phyloP scores from a whole-genome alignment of 148 eudicot genomes.

The Chenopodium berlandieri region DNA sequence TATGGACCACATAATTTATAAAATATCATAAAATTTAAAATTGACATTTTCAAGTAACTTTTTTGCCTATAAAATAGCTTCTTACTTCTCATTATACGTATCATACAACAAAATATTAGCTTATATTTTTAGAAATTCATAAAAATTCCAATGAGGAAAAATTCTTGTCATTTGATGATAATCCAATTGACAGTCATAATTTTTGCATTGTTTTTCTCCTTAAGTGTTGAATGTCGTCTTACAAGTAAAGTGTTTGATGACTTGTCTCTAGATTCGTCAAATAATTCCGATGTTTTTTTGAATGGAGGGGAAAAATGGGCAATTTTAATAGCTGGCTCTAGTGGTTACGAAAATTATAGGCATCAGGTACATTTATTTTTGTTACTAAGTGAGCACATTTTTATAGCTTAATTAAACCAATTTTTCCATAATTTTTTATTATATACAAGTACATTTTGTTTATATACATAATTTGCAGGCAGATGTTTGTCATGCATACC shows the following conservation, averaged over 20 bases:
- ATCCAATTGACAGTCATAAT: neutral
- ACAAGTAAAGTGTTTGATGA: neutral
- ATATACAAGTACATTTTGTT: neutral
- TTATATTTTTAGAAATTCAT: neutral
- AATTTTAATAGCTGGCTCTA: slow-evolving; percentile 70
- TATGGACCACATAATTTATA: no score
- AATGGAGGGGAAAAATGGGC: slow-evolving; percentile 69
- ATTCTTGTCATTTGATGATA: neutral
- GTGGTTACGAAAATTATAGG: slow-evolving; percentile 66
- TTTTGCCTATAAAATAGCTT: slow-evolving; percentile 12
- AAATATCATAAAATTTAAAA: neutral
- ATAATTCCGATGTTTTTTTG: neutral
- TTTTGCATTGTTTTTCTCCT: neutral
- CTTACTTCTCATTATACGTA: neutral
- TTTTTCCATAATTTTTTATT: neutral
- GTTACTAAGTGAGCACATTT: no score
- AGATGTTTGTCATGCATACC: slow-evolving; percentile 56
- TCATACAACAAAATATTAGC: no score
- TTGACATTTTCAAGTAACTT: neutral
- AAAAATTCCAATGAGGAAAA: neutral
- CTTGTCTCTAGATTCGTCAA: neutral
- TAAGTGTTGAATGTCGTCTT: neutral
- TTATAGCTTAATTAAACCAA: no score
- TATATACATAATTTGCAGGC: slow-evolving; percentile 31
- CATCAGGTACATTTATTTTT: slow-evolving; percentile 55